Evolutionary conservation across 805 yeast species (phyloP).

Genomic region (Cyberlindnera americana): DNA sequence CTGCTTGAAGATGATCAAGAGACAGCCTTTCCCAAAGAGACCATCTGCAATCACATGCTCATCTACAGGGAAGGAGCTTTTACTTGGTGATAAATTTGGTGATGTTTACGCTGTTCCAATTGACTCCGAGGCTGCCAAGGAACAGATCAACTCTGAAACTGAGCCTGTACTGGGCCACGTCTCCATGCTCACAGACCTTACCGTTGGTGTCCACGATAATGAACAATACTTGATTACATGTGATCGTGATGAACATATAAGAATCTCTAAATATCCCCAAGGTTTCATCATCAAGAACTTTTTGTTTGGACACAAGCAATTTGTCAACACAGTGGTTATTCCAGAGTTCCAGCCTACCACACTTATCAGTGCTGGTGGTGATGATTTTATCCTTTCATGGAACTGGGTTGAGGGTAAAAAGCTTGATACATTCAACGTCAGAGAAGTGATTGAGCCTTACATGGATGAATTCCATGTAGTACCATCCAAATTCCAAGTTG

Average conservation of each 20-base stretch:
- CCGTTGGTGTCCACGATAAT: conserved; percentile 40
- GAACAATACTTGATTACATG: conserved; percentile 63
- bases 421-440: conserved; percentile 47
- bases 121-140: conserved; percentile 33
- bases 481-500: conserved; percentile 60
- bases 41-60: conserved; percentile 84
- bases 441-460: conserved; percentile 37
- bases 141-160: conserved; percentile 37
- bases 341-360: conserved; percentile 48
- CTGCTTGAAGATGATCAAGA: conserved; percentile 50
- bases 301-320: conserved; percentile 84
- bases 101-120: conserved; percentile 73
- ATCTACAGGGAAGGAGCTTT: conserved; percentile 50
- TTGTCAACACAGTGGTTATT: conserved; percentile 62
- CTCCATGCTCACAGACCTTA: conserved; percentile 86
- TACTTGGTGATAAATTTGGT: conserved; percentile 94
- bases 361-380: conserved; percentile 90
- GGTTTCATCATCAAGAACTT: conserved; percentile 75
- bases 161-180: conserved; percentile 91
- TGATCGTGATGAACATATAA: conserved; percentile 95
- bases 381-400: conserved; percentile 70
- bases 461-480: conserved; percentile 58
- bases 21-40: conserved; percentile 84
- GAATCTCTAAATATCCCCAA: conserved; percentile 76
- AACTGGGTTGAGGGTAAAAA: conserved; percentile 57